A percentile compares a stretch with the other conserved stretches of the same genome.
These are phyloP conservation scores for Phialocephala sp. DNA, from an alignment of 2,329 filamentous ascomycete genomes.

Conservation along the genomic window DNA sequence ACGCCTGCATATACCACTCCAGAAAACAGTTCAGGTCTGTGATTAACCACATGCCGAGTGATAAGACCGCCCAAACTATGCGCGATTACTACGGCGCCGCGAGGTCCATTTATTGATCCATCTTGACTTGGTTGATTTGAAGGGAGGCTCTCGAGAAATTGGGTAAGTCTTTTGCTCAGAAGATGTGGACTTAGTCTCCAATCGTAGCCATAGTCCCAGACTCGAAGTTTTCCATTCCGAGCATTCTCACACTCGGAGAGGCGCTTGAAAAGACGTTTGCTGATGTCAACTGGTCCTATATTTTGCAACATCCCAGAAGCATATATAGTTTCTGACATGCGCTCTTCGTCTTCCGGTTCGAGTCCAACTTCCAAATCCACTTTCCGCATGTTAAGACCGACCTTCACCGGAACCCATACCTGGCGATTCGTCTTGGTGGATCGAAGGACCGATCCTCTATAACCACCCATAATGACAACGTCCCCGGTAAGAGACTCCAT, in stretches of 20 bases:
- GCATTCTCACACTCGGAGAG: conserved; percentile 77
- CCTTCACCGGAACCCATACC: conserved; percentile 92
- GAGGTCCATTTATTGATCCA: conserved; percentile 50
- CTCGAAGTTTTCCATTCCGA: conserved; percentile 70
- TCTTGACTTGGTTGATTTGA: conserved; percentile 64
- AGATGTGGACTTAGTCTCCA: conserved; percentile 87
- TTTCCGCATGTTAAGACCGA: conserved; percentile 88
- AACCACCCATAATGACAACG: conserved; percentile 86
- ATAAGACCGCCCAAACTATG: conserved; percentile 90
- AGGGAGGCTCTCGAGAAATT: conserved; percentile 75
- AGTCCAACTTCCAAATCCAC: conserved; percentile 90
- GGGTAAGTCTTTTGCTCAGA: conserved; percentile 72
- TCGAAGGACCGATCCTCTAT: conserved; percentile 86
- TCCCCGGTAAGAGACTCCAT: conserved; percentile 79
- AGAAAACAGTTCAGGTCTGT: conserved; percentile 81
- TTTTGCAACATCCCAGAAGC: conserved; percentile 88
- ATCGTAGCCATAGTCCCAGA: conserved; percentile 94
- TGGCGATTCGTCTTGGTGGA: conserved; percentile 85
- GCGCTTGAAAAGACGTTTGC: conserved; percentile 79
- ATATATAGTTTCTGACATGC: conserved; percentile 82
- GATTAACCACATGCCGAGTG: conserved; percentile 85
- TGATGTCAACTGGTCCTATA: conserved; percentile 91
- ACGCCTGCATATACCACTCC: conserved; percentile 86
- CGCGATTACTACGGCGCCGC: conserved; percentile 81
- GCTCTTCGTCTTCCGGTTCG: conserved; percentile 79